These are phyloP conservation scores for Puya raimondii DNA, from an alignment of 176 grass and related monocot species.

Conservation along the genomic window DNA sequence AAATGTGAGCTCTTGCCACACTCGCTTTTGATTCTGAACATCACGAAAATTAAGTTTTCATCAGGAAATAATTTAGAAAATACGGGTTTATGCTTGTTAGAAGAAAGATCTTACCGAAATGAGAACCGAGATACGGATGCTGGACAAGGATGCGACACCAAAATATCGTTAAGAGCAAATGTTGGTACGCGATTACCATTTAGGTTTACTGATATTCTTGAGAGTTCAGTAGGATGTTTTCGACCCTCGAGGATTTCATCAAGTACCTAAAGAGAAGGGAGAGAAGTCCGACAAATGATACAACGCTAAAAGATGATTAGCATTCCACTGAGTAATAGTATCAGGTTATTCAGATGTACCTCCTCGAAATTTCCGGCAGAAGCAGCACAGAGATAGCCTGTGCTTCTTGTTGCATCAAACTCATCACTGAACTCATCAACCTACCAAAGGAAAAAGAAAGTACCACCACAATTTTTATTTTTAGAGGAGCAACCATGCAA, in stretches of 20 bases:
- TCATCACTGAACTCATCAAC: constrained; percentile 69
- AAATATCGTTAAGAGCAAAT: constrained; percentile 87
- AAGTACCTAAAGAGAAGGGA: constrained; percentile 42
- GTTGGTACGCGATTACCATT: constrained; percentile 44
- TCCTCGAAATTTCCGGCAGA: constrained; percentile 70
- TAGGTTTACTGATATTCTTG: constrained; percentile 67
- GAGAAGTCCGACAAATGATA: constrained; percentile 8
- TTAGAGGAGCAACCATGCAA: too few relatives aligned
- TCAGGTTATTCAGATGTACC: constrained; percentile 18
- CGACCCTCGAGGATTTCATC: constrained; percentile 59
- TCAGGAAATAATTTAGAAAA: background rate
- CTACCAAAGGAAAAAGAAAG: constrained; percentile 20
- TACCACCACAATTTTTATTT: too few relatives aligned
- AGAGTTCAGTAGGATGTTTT: constrained; percentile 43
- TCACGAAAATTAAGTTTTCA: background rate
- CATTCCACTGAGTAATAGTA: too few relatives aligned
- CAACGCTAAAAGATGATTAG: background rate
- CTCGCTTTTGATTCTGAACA: constrained; percentile 46
- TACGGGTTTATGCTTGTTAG: background rate
- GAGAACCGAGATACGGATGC: constrained; percentile 93
- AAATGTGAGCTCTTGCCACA: constrained; percentile 35
- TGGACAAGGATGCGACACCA: constrained; percentile 82
- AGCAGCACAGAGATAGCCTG: constrained; percentile 87
- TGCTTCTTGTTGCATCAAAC: constrained; percentile 94
- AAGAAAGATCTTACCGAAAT: constrained; percentile 53